phyloP scores from a whole-genome alignment of 1,139 yeast species.

The Candida mesenterica region DNA sequence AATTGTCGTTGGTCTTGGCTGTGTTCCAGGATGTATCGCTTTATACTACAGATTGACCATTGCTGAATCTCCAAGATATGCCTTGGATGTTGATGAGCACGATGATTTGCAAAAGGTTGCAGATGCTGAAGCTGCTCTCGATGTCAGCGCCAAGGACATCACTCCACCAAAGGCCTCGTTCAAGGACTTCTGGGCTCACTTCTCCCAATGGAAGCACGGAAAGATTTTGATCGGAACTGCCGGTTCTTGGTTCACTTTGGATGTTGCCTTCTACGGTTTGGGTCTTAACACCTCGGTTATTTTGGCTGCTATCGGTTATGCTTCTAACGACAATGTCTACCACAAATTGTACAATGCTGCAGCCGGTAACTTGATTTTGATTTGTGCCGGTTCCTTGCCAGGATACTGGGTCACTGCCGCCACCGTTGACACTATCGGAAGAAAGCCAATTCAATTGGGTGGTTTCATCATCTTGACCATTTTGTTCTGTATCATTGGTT shows the following conservation, averaged over 20 bases:
- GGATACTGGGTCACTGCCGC: constrained; percentile 86
- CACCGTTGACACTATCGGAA: constrained; percentile 73
- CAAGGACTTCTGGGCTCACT: constrained; percentile 65
- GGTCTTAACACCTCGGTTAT: constrained; percentile 77
- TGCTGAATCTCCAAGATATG: constrained; percentile 91
- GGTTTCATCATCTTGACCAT: constrained; percentile 71
- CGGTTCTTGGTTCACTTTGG: constrained; percentile 94
- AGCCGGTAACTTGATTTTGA: constrained; percentile 84
- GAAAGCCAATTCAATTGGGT: constrained; percentile 74
- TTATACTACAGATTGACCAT: constrained; percentile 87
- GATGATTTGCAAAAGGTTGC: constrained; percentile 60
- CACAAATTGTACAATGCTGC: constrained; percentile 67
- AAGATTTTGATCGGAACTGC: constrained; percentile 90
- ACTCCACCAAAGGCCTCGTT: constrained; percentile 59
- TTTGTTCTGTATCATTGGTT: constrained; percentile 72
- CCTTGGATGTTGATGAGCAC: constrained; percentile 67
- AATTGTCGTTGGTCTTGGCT: constrained; percentile 81
- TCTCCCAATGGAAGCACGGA: constrained; percentile 85
- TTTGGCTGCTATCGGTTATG: constrained; percentile 79
- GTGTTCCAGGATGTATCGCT: constrained; percentile 82
- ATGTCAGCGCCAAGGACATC: constrained; percentile 43
- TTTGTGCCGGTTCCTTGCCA: constrained; percentile 90
- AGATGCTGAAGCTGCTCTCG: constrained; percentile 50
- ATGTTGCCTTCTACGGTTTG: constrained; percentile 92
- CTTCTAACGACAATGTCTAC: constrained; percentile 58